These are phyloP conservation scores for Colletotrichum cereale DNA, from an alignment of 2,329 filamentous ascomycete species.

Conservation along the genomic window DNA sequence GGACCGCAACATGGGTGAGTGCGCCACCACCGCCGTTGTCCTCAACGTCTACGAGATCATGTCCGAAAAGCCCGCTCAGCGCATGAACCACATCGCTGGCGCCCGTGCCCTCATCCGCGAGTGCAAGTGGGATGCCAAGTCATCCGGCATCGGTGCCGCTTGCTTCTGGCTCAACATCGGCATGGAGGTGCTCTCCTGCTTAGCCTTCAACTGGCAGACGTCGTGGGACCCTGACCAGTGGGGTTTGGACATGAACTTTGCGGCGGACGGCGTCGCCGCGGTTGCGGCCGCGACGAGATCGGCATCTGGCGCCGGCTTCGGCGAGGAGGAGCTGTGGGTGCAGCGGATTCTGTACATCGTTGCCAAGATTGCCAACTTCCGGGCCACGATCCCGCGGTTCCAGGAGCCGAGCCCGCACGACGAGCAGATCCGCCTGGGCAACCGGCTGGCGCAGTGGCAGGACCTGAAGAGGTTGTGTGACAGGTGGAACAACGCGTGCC, in stretches of 20 bases:
- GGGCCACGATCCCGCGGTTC: constrained; percentile 74
- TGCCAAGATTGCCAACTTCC: constrained; percentile 88
- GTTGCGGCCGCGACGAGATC: constrained; percentile 53
- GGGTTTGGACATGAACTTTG: constrained; percentile 84
- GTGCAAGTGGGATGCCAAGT: constrained; percentile 87
- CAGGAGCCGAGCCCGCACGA: constrained; percentile 71
- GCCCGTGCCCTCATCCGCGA: constrained; percentile 89
- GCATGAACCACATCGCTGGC: constrained; percentile 92
- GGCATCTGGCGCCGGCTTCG: constrained; percentile 47
- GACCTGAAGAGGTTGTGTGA: constrained; percentile 85
- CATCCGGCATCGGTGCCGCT: constrained; percentile 82
- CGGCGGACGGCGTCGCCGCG: constrained; percentile 40
- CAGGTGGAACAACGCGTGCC: constrained; percentile 82
- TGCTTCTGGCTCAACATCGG: constrained; percentile 96
- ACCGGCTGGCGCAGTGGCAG: constrained; percentile 81
- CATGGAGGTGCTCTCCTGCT: constrained; percentile 89
- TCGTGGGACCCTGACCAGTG: constrained; percentile 93
- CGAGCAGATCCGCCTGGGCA: constrained; percentile 73
- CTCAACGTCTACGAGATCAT: constrained; percentile 95
- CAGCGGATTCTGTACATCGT: constrained; percentile 90
- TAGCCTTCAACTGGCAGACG: constrained; percentile 88
- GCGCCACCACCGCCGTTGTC: constrained; percentile 87
- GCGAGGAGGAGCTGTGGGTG: constrained; percentile 86
- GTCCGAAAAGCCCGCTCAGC: constrained; percentile 81
- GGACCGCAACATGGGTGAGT: constrained; percentile 84